phyloP scores from a whole-genome alignment of 495 filamentous ascomycete genomes.

The Aspergillus nanangensis region DNA sequence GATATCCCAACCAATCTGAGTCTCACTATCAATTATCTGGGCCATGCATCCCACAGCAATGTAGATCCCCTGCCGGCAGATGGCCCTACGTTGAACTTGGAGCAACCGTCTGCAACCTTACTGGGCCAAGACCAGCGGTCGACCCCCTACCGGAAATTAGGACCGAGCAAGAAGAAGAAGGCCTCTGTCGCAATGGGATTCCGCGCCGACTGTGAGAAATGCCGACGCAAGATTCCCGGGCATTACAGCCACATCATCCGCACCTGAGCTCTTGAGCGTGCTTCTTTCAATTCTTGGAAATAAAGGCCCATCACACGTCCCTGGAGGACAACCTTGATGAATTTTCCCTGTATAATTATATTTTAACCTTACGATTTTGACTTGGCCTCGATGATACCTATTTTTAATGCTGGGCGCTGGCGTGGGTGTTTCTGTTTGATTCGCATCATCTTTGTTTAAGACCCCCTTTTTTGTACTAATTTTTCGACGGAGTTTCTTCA shows the following conservation, averaged over 20 bases:
- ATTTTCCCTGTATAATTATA: neutral
- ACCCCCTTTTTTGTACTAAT: too few species aligned
- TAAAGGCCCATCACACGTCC: too few species aligned
- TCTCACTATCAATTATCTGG: conserved; percentile 10
- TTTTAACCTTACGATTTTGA: neutral
- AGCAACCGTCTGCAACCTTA: too few species aligned
- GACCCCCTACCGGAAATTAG: too few species aligned
- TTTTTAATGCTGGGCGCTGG: neutral
- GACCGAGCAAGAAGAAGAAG: conserved; percentile 43
- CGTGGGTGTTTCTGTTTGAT: neutral
- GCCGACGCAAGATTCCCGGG: conserved; percentile 70
- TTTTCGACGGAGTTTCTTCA: too few species aligned
- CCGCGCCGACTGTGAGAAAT: conserved; percentile 83
- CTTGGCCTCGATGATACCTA: neutral
- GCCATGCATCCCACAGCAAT: too few species aligned
- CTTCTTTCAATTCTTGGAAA: too few species aligned
- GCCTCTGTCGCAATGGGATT: conserved; percentile 77
- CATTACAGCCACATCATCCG: conserved; percentile 82
- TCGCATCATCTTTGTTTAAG: neutral
- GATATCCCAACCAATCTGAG: conserved; percentile 36
- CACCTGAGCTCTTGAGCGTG: conserved; percentile 13
- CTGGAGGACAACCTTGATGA: too few species aligned
- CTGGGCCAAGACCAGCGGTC: too few species aligned
- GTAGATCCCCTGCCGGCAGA: too few species aligned
- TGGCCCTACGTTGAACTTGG: too few species aligned